Evolutionary conservation across 345 rosid species (phyloP), one percentile per base, ranked within the genome.

Genomic region (Eutrema heterophyllum): DNA sequence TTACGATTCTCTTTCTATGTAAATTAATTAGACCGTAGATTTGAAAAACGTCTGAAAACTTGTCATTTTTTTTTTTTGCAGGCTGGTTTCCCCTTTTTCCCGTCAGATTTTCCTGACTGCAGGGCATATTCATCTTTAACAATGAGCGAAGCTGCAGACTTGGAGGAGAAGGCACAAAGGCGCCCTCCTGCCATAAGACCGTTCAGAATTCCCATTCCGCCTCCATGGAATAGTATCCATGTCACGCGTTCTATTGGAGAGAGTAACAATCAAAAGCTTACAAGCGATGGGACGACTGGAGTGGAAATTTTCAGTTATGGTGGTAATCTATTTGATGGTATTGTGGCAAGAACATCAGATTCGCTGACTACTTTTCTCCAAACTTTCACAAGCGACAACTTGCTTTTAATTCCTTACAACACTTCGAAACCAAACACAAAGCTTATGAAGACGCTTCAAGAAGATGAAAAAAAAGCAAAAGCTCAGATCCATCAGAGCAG

Each of bases 21-120:
- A 27, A 36, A 2, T 44, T 33, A 46, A 40, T 50, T 35, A 9
- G 36, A 41, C 12, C 7, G 18, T 16, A 53, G 27, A 41, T 33
- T 12, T 38, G 32, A 44, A 64, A 57, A 27, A 55, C 58, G 40
- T 53, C 55, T 48, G 68, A 70, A n/a, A 64, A 7, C 65, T 56
- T 40, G 9, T 46, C 44, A n/a, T 48, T 21, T 18, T 49, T 43
- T 27, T 70, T 54, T 48, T 43, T 73, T 56, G 81, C 90, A 94
- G 97, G 83, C 74, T 64, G 88, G 83, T 32, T 46, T 87, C 58
- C 98, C 97, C 9, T 76, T 66, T 68, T 94, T 91, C 78, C 98
- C 98, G 76, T 84, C 81, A 45, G 96, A 94, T 83, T 94, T 86
- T 76, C 97, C 96, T 14, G 97, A 87, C 75, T 88, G 93, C 80